phyloP scores from a whole-genome alignment of 257 asterid genomes.

The Ilex asprella region DNA sequence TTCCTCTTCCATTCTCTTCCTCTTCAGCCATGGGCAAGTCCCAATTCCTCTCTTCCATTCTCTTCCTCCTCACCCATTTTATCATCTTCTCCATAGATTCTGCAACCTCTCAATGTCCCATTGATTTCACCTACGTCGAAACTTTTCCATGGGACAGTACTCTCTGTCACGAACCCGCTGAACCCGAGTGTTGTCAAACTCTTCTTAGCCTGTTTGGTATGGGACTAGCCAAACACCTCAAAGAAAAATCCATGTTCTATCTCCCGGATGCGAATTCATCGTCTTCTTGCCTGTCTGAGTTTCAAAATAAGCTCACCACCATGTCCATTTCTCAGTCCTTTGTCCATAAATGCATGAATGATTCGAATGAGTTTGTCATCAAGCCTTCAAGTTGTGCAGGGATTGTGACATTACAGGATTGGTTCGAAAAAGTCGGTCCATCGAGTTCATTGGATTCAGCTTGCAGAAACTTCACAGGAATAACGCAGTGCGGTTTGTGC shows the following conservation, averaged over 20 bases:
- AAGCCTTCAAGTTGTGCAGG: constrained; percentile 42
- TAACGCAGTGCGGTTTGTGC: constrained; percentile 43
- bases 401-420: constrained; percentile 28
- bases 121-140: constrained; percentile 38
- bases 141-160: constrained; percentile 56
- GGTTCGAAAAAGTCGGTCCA: constrained; percentile 23
- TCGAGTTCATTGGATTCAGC: constrained; percentile 32
- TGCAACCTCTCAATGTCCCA: constrained; percentile 36
- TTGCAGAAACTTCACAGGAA: constrained; percentile 40
- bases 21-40: constrained; percentile 7
- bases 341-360: constrained; percentile 37
- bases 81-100: constrained; percentile 1
- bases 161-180: constrained; percentile 33
- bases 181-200: constrained; percentile 44
- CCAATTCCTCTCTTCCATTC: constrained; percentile 2
- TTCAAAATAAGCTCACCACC: constrained; percentile 18
- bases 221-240: constrained; percentile 40
- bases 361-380: constrained; percentile 27
- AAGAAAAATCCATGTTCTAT: constrained; percentile 35
- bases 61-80: constrained; percentile 6
- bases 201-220: constrained; percentile 48
- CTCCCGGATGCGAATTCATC: constrained; percentile 36
- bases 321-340: constrained; percentile 16
- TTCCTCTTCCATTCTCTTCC: neutral
- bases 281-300: constrained; percentile 32